A percentile compares a stretch with the other conserved stretches of the same genome.
These are phyloP conservation scores for Parietichytrium sp. DNA, from an alignment of 108 stramenopile species.

Conservation along the genomic window DNA sequence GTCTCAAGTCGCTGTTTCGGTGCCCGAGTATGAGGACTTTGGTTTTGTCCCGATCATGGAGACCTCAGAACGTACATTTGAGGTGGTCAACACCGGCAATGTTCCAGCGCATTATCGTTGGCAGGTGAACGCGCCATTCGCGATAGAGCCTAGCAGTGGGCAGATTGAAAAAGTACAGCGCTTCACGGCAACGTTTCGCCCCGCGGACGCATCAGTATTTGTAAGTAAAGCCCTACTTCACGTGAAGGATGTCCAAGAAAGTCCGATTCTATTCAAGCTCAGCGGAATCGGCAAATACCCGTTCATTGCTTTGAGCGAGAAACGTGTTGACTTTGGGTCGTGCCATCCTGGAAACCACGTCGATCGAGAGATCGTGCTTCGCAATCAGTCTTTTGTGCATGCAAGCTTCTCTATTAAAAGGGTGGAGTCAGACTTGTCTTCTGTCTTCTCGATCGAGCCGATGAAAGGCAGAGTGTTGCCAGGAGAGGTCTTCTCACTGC, in stretches of 20 bases:
- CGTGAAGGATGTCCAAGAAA: constrained; percentile 51
- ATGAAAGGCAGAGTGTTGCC: constrained; percentile 46
- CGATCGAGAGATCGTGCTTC: constrained; percentile 47
- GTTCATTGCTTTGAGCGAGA: constrained; percentile 49
- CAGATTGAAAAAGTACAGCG: constrained; percentile 43
- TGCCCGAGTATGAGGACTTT: constrained; percentile 55
- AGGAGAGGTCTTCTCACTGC: constrained; percentile 44
- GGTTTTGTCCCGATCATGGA: constrained; percentile 56
- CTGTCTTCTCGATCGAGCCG: constrained; percentile 58
- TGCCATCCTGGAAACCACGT: constrained; percentile 2
- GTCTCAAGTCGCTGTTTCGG: constrained; percentile 45
- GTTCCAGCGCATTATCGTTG: constrained; percentile 58
- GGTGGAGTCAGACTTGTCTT: constrained; percentile 56
- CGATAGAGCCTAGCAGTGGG: constrained; percentile 52
- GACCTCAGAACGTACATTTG: constrained; percentile 38
- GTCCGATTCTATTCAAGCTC: constrained; percentile 1
- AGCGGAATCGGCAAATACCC: constrained; percentile 55
- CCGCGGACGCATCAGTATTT: constrained; percentile 54
- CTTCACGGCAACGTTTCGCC: constrained; percentile 44
- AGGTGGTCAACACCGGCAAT: constrained; percentile 57
- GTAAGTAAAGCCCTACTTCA: constrained; percentile 50
- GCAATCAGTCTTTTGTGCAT: constrained; percentile 61
- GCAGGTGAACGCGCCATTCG: constrained; percentile 59
- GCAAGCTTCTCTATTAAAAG: constrained; percentile 52
- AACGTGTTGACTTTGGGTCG: constrained; percentile 55